phyloP scores from a whole-genome alignment of 2,329 filamentous ascomycete species.

The Diplodia intermedia region DNA sequence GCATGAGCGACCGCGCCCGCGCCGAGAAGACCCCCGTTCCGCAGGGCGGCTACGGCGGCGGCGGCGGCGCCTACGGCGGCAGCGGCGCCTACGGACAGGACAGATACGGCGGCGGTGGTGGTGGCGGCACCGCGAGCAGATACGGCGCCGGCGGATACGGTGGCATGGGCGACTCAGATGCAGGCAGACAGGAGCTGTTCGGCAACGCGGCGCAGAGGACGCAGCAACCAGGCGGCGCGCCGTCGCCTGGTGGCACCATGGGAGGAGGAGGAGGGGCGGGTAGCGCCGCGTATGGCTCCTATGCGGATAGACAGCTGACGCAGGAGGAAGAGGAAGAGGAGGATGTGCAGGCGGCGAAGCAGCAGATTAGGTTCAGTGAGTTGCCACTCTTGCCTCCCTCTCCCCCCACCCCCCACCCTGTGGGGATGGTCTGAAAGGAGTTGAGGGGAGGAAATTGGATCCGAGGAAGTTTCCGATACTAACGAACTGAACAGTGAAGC shows the following conservation, averaged over 20 bases:
- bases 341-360: conserved; percentile 73
- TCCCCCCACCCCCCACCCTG: background rate
- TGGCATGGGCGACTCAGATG: conserved; percentile 58
- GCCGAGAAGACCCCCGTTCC: conserved; percentile 56
- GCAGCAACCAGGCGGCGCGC: conserved; percentile 40
- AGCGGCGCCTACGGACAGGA: conserved; percentile 36
- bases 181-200: conserved; percentile 70
- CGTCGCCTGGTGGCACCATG: conserved; percentile 34
- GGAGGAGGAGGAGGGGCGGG: conserved; percentile 38
- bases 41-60: conserved; percentile 50
- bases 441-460: background rate
- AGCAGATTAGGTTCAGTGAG: conserved; percentile 69
- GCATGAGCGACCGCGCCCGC: conserved; percentile 40
- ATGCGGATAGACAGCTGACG: conserved; percentile 78
- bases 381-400: background rate
- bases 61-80: conserved; percentile 31
- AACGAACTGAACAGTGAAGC: conserved; percentile 61
- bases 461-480: background rate
- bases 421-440: background rate
- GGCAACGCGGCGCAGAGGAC: conserved; percentile 61
- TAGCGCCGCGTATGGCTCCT: conserved; percentile 54
- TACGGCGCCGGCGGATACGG: conserved; percentile 49
- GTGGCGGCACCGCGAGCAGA: conserved; percentile 34
- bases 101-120: conserved; percentile 55
- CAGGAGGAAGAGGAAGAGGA: conserved; percentile 80